Conservation (phyloP, 106 monocot genomes). For the Ottelia alismoides region DNA sequence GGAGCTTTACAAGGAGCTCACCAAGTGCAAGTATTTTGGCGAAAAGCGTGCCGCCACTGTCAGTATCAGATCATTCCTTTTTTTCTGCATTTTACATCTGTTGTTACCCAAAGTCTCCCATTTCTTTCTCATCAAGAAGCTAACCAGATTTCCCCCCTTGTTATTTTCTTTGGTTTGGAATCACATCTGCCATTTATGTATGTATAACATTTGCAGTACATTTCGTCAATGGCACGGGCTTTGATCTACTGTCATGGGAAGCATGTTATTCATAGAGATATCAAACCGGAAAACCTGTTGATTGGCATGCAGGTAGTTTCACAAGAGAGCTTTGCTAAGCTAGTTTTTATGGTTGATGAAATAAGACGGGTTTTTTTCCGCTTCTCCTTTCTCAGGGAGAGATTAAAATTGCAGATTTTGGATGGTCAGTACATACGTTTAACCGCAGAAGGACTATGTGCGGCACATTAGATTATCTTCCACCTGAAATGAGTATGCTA, state of each 20-base stretch:
- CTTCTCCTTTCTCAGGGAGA: conserved; percentile 44
- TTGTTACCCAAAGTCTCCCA: too few species aligned
- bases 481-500: conserved; percentile 96
- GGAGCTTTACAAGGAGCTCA: conserved; percentile 94
- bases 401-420: conserved; percentile 98
- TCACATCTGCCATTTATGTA: background rate
- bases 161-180: background rate
- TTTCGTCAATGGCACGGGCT: conserved; percentile 75
- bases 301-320: conserved; percentile 84
- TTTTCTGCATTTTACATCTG: too few species aligned
- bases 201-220: conserved; percentile 42
- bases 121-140: too few species aligned
- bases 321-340: background rate
- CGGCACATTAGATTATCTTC: conserved; percentile 93
- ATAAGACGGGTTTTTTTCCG: background rate
- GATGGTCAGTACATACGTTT: conserved; percentile 99
- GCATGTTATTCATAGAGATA: conserved; percentile 98
- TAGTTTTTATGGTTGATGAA: background rate
- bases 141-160: background rate
- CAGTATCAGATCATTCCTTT: conserved; percentile 17
- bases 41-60: conserved; percentile 94
- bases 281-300: conserved; percentile 94
- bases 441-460: conserved; percentile 89
- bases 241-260: conserved; percentile 94
- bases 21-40: conserved; percentile 88